phyloP scores from a whole-genome alignment of 805 yeast species.

The Naumovozyma castellii region DNA sequence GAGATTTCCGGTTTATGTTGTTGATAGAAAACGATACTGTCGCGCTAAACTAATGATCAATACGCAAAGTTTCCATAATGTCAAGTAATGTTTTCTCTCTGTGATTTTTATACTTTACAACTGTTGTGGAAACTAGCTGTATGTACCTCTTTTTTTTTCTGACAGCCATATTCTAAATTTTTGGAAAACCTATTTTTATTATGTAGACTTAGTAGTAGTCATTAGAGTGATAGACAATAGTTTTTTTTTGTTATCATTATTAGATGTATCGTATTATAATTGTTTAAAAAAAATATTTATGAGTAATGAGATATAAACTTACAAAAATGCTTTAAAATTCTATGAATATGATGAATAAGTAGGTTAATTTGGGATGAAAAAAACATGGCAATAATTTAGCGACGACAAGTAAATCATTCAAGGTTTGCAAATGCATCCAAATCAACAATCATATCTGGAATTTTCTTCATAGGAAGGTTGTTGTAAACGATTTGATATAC shows the following conservation, averaged over 20 bases:
- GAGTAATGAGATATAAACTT: not conserved
- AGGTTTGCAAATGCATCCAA: constrained; percentile 14
- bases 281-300: too few species aligned
- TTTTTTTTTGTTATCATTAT: too few species aligned
- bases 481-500: constrained; percentile 79
- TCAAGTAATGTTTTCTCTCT: not conserved
- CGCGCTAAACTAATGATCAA: not conserved
- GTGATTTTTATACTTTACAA: not conserved
- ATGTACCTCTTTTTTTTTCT: not conserved
- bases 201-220: too few species aligned
- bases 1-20: not conserved
- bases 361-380: too few species aligned
- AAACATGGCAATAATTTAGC: too few species aligned
- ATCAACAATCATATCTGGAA: constrained; percentile 60
- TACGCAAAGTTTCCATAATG: not conserved
- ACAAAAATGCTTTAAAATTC: not conserved
- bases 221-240: too few species aligned
- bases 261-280: not conserved
- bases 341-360: not conserved
- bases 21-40: not conserved
- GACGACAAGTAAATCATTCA: too few species aligned
- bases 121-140: not conserved
- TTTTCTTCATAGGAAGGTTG: constrained; percentile 56
- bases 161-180: not conserved
- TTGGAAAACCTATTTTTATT: not conserved